A percentile compares a stretch with the other conserved stretches of the same genome.
These are phyloP conservation scores for Botryotinia narcissicola DNA, from an alignment of 2,329 filamentous ascomycete genomes.

Conservation along the genomic window DNA sequence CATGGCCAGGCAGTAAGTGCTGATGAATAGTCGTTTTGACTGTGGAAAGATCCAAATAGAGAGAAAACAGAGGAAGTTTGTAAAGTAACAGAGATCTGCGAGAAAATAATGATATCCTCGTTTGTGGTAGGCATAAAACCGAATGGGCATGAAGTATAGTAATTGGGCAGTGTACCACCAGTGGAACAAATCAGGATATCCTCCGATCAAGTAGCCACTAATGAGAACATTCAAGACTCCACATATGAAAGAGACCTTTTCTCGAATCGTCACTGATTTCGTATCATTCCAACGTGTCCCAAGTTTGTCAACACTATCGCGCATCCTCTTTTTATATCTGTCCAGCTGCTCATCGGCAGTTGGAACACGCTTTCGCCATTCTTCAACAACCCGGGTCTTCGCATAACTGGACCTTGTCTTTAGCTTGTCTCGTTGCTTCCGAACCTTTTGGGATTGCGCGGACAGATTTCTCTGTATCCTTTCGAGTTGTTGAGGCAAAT, in stretches of 20 bases:
- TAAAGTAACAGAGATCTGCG: constrained; percentile 96
- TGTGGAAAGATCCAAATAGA: constrained; percentile 87
- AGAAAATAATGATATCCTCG: constrained; percentile 96
- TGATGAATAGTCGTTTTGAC: constrained; percentile 88
- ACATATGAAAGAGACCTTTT: constrained; percentile 95
- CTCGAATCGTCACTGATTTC: constrained; percentile 80
- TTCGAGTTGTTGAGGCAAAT: constrained; percentile 84
- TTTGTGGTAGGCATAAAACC: constrained; percentile 85
- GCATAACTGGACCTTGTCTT: constrained; percentile 74
- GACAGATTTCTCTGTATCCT: constrained; percentile 82
- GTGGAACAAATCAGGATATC: constrained; percentile 80
- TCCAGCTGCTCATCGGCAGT: constrained; percentile 90
- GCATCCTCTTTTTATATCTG: constrained; percentile 85
- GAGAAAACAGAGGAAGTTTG: constrained; percentile 80
- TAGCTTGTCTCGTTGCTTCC: constrained; percentile 75
- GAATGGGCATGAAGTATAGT: constrained; percentile 94
- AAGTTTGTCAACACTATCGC: constrained; percentile 81
- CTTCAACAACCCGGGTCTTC: constrained; percentile 86
- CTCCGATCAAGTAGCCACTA: constrained; percentile 90
- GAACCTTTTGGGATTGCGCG: constrained; percentile 80
- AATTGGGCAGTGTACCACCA: constrained; percentile 88
- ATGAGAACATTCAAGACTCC: constrained; percentile 97
- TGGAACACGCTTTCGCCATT: constrained; percentile 84
- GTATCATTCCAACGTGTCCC: constrained; percentile 85
- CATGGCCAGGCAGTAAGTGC: constrained; percentile 86